phyloP scores from a whole-genome alignment of 495 filamentous ascomycete species.

The Tuber umbilicatum region DNA sequence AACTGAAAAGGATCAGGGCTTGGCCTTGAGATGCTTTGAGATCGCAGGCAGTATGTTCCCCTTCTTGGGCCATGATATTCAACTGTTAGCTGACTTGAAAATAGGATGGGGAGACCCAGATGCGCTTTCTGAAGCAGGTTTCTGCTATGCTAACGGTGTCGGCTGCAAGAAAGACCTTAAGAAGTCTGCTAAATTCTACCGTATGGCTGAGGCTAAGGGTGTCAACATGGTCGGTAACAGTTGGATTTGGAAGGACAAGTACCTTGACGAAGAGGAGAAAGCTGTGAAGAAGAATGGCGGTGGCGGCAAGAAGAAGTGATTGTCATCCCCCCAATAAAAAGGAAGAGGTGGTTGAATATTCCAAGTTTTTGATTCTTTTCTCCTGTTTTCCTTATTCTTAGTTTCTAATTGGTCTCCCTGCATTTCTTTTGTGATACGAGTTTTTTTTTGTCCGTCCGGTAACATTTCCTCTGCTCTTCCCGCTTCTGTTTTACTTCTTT shows the following conservation, averaged over 20 bases:
- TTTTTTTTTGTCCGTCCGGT: slow-evolving; percentile 44
- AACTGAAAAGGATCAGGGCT: slow-evolving; percentile 79
- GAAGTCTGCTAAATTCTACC: slow-evolving; percentile 86
- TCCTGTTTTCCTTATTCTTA: neutral
- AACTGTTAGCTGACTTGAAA: slow-evolving; percentile 14
- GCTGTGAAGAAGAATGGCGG: slow-evolving; percentile 27
- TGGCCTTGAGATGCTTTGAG: slow-evolving; percentile 89
- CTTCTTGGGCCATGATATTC: neutral
- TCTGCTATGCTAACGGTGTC: slow-evolving; percentile 78
- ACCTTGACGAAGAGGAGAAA: slow-evolving; percentile 40
- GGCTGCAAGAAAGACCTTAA: slow-evolving; percentile 92
- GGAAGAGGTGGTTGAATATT: slow-evolving; percentile 10
- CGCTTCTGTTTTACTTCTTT: slow-evolving; percentile 27
- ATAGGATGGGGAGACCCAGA: slow-evolving; percentile 90
- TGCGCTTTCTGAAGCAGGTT: slow-evolving; percentile 79
- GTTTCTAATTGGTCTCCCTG: slow-evolving; percentile 31
- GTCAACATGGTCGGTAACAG: slow-evolving; percentile 97
- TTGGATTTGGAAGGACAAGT: slow-evolving; percentile 54
- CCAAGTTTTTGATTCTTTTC: neutral
- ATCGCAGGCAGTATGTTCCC: slow-evolving; percentile 70
- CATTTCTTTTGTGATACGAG: slow-evolving; percentile 43
- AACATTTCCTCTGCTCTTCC: slow-evolving; percentile 35
- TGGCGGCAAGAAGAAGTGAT: slow-evolving; percentile 16
- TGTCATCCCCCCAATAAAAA: slow-evolving; percentile 6
- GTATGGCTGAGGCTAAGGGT: slow-evolving; percentile 81